These are phyloP conservation scores for Beta corolliflora DNA, from an alignment of 179 eudicot species.

Conservation along the genomic window DNA sequence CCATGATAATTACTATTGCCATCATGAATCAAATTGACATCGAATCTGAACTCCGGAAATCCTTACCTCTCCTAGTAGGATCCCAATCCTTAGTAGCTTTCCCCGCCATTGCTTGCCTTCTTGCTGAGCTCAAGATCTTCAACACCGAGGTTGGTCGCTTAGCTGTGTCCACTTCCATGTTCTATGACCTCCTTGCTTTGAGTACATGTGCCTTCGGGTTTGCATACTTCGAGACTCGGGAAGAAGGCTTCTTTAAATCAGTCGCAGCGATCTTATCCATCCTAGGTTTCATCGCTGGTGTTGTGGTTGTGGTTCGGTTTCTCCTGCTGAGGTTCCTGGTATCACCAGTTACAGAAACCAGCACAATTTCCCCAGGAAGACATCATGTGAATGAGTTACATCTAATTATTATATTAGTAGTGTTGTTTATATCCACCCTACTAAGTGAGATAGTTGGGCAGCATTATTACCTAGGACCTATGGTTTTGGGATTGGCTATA, in stretches of 20 bases:
- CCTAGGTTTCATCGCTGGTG: slow-evolving; percentile 3
- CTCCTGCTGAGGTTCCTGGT: slow-evolving; percentile 21
- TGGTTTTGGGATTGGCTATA: slow-evolving; percentile 47
- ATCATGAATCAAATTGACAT: slow-evolving; percentile 26
- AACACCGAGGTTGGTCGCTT: slow-evolving; percentile 62
- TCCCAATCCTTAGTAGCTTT: slow-evolving; percentile 50
- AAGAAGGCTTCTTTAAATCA: background rate
- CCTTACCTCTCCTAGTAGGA: slow-evolving; percentile 48
- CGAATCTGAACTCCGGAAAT: slow-evolving; percentile 22
- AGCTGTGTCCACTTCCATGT: slow-evolving; percentile 50
- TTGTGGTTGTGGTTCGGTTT: slow-evolving; percentile 34
- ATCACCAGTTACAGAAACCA: background rate
- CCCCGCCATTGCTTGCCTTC: slow-evolving; percentile 48
- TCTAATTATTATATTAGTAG: slow-evolving; percentile 22
- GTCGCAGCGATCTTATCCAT: slow-evolving; percentile 11
- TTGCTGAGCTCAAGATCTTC: slow-evolving; percentile 58
- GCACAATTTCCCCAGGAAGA: background rate
- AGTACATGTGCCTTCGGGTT: slow-evolving; percentile 26
- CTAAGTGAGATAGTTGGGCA: slow-evolving; percentile 54
- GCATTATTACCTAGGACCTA: slow-evolving; percentile 55
- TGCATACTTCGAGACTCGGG: slow-evolving; percentile 14
- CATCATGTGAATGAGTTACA: slow-evolving; percentile 24
- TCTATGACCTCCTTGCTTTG: slow-evolving; percentile 48
- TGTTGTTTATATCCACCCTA: slow-evolving; percentile 32
- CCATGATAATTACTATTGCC: slow-evolving; percentile 18